Evolutionary conservation across 306 rosid genomes (phyloP), one percentile per base, ranked within the genome.

Genomic region (Hippophae rhamnoides): DNA sequence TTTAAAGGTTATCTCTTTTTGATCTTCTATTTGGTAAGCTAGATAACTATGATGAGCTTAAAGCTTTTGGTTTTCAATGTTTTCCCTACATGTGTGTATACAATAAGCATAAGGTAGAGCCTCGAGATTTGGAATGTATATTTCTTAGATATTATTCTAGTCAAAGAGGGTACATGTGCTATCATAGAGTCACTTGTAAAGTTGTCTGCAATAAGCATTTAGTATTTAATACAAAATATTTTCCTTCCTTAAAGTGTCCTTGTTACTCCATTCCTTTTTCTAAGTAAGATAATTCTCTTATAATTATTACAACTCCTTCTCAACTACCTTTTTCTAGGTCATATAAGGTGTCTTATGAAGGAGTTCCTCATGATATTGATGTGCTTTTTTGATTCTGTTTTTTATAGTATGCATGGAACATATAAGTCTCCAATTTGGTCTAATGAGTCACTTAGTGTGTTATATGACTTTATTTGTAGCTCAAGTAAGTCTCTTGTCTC

Each of bases 181-280:
- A 46, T 0, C 25, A 60, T 31, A 7, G 1, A 18, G 23, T 7
- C 0, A 26, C 10, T 0, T 0, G 9, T 2, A 0, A 3, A 2
- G 9, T 60, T 0, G 47, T 10, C n/a, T 3, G 38, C 6, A 26
- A 54, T 5, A 5, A 5, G 2, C 25, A 47, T 61, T 45, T 61
- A 7, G 1, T 49, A 1, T 48, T 61, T 61, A 44, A 61, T 61
- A 56, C 40, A 12, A 3, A 13, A 1, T 3, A 0, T 0, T 61
- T 61, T 48, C 47, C 31, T 5, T 56, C 25, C 23, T 0, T 18
- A 18, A 18, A 18, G 1, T 0, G 23, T 13, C 23, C 23, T 18
- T 0, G 23, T 18, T 18, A 1, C 23, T 18, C 23, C 1, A 18
- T 18, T 18, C 23, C 23, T 18, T 18, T 18, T 1, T 18, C 23